A percentile compares a stretch with the other conserved stretches of the same genome.
Conservation (phyloP, 805 yeast genomes). For the Kodamaea neixiangensis region DNA sequence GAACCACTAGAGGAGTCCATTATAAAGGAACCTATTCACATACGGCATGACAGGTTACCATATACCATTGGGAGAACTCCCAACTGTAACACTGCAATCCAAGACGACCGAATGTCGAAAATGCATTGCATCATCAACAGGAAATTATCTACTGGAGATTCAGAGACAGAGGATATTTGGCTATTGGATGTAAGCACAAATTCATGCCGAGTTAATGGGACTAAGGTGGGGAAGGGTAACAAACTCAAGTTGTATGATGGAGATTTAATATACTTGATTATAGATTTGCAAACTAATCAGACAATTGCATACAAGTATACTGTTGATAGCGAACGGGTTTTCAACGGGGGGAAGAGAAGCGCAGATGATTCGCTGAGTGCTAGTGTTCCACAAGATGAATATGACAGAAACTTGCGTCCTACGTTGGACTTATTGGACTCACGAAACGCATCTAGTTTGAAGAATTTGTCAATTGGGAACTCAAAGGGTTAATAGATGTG, state of each 20-base stretch:
- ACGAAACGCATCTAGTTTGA: conserved; percentile 1
- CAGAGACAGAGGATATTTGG: conserved; percentile 70
- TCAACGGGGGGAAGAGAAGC: conserved; percentile 1
- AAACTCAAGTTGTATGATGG: conserved; percentile 64
- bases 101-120: conserved; percentile 80
- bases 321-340: conserved; percentile 4
- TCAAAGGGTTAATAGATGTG: not conserved
- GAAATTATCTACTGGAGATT: conserved; percentile 35
- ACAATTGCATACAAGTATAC: conserved; percentile 48
- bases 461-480: not conserved
- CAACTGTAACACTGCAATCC: conserved; percentile 58
- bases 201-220: conserved; percentile 69
- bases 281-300: conserved; percentile 56
- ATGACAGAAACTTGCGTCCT: conserved; percentile 8
- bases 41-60: conserved; percentile 68
- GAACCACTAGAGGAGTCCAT: conserved; percentile 37
- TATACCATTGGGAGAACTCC: conserved; percentile 75
- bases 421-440: conserved; percentile 4
- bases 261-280: conserved; percentile 66
- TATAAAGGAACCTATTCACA: conserved; percentile 47
- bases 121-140: conserved; percentile 73
- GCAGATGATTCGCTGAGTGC: conserved; percentile 1
- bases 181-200: conserved; percentile 78
- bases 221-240: conserved; percentile 58
- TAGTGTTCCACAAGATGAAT: conserved; percentile 8